phyloP scores from a whole-genome alignment of 306 rosid genomes.

The Cucurbita pepo region DNA sequence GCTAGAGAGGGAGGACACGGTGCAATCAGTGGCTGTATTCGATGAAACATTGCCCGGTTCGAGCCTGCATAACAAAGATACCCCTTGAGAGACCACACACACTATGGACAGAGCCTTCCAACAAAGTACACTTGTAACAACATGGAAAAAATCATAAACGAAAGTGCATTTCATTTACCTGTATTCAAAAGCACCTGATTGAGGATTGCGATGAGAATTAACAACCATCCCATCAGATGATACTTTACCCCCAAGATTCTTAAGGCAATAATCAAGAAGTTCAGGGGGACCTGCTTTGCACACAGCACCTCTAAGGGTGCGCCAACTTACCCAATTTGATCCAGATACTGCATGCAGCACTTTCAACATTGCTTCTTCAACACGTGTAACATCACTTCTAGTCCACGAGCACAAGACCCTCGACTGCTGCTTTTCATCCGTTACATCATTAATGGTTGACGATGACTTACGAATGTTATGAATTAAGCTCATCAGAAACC shows the following conservation, averaged over 20 bases:
- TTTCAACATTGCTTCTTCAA: slow-evolving; percentile 66
- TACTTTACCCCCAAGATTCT: slow-evolving; percentile 64
- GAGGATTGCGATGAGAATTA: slow-evolving; percentile 51
- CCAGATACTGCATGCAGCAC: slow-evolving; percentile 90
- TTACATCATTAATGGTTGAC: slow-evolving; percentile 26
- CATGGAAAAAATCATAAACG: background rate
- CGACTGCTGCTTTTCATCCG: slow-evolving; percentile 33
- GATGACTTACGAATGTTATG: slow-evolving; percentile 39
- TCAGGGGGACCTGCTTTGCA: slow-evolving; percentile 61
- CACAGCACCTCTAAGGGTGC: slow-evolving; percentile 73
- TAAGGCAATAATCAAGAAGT: slow-evolving; percentile 70
- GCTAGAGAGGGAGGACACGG: slow-evolving; percentile 22
- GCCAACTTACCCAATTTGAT: slow-evolving; percentile 66
- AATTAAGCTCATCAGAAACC: slow-evolving; percentile 50
- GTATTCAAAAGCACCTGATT: slow-evolving; percentile 49
- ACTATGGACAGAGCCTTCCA: background rate
- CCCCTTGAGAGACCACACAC: background rate
- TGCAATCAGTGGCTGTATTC: slow-evolving; percentile 16
- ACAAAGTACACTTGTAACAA: background rate
- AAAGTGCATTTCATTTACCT: slow-evolving; percentile 27
- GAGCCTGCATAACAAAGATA: slow-evolving; percentile 28
- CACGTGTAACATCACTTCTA: slow-evolving; percentile 42
- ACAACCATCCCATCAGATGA: slow-evolving; percentile 59
- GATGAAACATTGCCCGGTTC: slow-evolving; percentile 28
- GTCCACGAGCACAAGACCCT: slow-evolving; percentile 44